phyloP scores from a whole-genome alignment of 345 rosid genomes.

The Eutrema japonicum region DNA sequence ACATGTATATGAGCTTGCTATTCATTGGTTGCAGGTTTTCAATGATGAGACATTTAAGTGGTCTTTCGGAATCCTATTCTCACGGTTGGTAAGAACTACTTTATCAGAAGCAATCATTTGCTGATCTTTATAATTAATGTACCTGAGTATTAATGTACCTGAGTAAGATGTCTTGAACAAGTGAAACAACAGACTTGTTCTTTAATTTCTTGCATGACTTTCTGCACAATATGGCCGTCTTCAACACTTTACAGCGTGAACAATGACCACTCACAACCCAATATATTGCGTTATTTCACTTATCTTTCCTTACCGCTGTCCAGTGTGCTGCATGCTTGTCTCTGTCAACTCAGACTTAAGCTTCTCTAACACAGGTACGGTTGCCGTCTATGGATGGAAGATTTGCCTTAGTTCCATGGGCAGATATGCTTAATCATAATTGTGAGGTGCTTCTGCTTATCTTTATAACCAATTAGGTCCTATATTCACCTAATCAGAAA shows the following conservation, averaged over 20 bases:
- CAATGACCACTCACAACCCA: conserved; percentile 4
- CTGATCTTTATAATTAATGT: conserved; percentile 13
- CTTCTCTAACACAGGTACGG: conserved; percentile 62
- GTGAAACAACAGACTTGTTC: conserved; percentile 1
- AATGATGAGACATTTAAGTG: conserved; percentile 89
- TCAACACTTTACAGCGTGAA: neutral
- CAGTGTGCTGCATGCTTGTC: conserved; percentile 24
- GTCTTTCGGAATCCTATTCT: conserved; percentile 97
- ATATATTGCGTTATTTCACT: neutral
- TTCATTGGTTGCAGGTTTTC: conserved; percentile 62
- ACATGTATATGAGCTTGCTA: conserved; percentile 31
- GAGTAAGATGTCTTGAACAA: neutral
- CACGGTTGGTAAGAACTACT: conserved; percentile 77
- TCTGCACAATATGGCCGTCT: neutral
- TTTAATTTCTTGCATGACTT: conserved; percentile 11
- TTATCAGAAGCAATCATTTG: conserved; percentile 13
- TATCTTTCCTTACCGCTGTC: neutral
- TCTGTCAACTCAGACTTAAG: conserved; percentile 17
- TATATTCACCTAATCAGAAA: conserved; percentile 20
- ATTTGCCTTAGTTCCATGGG: conserved; percentile 99
- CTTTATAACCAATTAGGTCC: conserved; percentile 2
- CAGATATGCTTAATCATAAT: conserved; percentile 96
- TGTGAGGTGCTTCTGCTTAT: conserved; percentile 66
- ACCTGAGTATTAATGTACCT: neutral
- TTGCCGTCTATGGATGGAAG: conserved; percentile 90